A percentile compares a stretch with the other conserved stretches of the same genome.
phyloP scores from a whole-genome alignment of 2,329 filamentous ascomycete species.

The Calonectria hawksworthii region DNA sequence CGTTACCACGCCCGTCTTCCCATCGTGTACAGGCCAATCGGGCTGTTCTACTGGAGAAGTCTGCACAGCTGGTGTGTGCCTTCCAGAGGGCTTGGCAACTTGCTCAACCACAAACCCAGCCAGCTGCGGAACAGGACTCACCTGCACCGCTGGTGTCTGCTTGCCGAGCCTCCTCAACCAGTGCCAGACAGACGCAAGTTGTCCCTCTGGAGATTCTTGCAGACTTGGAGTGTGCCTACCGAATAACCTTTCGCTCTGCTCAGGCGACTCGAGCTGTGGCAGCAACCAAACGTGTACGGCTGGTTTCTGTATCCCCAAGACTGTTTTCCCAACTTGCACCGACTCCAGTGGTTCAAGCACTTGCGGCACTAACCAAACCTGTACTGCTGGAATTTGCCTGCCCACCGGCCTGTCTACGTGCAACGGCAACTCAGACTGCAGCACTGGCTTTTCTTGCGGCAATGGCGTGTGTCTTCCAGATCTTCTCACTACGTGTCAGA shows the following conservation, averaged over 20 bases:
- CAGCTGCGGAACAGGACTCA: neutral
- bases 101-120: neutral
- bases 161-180: neutral
- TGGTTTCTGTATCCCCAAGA: neutral
- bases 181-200: neutral
- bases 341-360: neutral
- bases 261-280: neutral
- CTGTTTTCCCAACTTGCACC: neutral
- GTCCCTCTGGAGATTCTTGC: neutral
- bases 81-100: neutral
- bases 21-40: neutral
- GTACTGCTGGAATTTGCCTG: conserved; percentile 5
- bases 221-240: conserved; percentile 15
- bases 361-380: neutral
- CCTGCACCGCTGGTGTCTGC: neutral
- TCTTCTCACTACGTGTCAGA: neutral
- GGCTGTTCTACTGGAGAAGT: neutral
- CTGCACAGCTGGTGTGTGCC: conserved; percentile 11
- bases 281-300: neutral
- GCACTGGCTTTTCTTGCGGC: neutral
- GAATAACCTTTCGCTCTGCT: neutral
- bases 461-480: conserved; percentile 2
- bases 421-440: neutral
- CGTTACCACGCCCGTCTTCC: neutral
- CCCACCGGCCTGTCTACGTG: neutral